Evolutionary conservation across 805 yeast species (phyloP).

Genomic region (Candida ficus): DNA sequence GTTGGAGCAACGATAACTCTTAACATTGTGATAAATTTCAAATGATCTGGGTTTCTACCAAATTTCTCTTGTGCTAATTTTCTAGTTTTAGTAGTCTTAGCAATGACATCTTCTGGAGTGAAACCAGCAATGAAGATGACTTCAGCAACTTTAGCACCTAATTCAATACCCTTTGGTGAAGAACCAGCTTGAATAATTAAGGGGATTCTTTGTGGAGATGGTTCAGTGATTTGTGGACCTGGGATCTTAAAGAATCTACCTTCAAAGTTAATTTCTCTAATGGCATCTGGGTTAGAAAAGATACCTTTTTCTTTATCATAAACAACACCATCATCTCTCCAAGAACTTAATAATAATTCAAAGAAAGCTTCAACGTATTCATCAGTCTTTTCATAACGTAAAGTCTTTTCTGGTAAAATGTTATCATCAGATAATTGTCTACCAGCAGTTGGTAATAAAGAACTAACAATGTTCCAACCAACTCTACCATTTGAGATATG

Average conservation of each 20-base stretch:
- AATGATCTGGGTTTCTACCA: conserved; percentile 34
- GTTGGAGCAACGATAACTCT: conserved; percentile 37
- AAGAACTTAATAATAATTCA: conserved; percentile 36
- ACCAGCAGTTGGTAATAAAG: conserved; percentile 39
- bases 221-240: conserved; percentile 39
- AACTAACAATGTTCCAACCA: conserved; percentile 45
- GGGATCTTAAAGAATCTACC: conserved; percentile 35
- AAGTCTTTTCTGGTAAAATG: conserved; percentile 34
- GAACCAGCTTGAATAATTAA: conserved; percentile 42
- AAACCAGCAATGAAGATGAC: conserved; percentile 33
- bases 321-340: conserved; percentile 38
- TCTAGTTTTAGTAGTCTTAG: conserved; percentile 30
- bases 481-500: conserved; percentile 40
- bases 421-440: conserved; percentile 35
- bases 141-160: conserved; percentile 43
- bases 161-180: conserved; percentile 36
- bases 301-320: conserved; percentile 25
- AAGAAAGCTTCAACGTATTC: conserved; percentile 39
- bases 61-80: conserved; percentile 30
- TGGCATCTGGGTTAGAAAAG: conserved; percentile 34
- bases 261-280: conserved; percentile 36
- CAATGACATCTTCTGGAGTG: conserved; percentile 28
- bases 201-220: conserved; percentile 40
- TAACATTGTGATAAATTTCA: conserved; percentile 35
- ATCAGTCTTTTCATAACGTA: conserved; percentile 38